Percentiles rank a stretch among this genome's conserved stretches.
These are phyloP conservation scores for Paraphaeosphaeria sporulosa DNA, from an alignment of 2,329 filamentous ascomycete species.

Conservation along the genomic window DNA sequence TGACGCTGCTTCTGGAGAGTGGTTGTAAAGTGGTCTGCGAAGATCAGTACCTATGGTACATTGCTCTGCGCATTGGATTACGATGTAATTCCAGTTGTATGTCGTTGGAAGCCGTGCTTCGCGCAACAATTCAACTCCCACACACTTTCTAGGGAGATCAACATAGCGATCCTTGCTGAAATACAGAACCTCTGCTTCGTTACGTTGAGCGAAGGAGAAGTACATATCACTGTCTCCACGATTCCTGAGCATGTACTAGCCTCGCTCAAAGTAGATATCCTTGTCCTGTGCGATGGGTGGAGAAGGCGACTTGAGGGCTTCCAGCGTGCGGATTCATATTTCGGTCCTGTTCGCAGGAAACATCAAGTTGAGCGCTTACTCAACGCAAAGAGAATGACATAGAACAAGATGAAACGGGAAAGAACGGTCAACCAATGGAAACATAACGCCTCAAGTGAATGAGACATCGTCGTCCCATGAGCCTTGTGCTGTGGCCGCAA, in stretches of 20 bases:
- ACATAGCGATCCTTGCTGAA: constrained; percentile 42
- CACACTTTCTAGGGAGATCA: constrained; percentile 31
- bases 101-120: constrained; percentile 59
- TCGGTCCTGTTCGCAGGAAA: neutral
- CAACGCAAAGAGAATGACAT: neutral
- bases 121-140: constrained; percentile 61
- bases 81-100: constrained; percentile 58
- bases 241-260: constrained; percentile 65
- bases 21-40: constrained; percentile 39
- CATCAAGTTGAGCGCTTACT: neutral
- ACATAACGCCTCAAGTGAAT: no score
- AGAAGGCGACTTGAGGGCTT: no score
- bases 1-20: constrained; percentile 32
- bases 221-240: constrained; percentile 48
- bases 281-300: constrained; percentile 13
- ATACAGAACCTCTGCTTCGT: constrained; percentile 47
- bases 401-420: neutral
- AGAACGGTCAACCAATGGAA: neutral
- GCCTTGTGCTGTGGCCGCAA: no score
- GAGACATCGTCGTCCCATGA: no score
- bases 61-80: no score
- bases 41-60: no score
- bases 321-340: no score
- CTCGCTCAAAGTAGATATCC: constrained; percentile 52
- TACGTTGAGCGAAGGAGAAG: constrained; percentile 50